Conservation (phyloP, 2,329 filamentous ascomycete genomes). For the Penicillium freii region DNA sequence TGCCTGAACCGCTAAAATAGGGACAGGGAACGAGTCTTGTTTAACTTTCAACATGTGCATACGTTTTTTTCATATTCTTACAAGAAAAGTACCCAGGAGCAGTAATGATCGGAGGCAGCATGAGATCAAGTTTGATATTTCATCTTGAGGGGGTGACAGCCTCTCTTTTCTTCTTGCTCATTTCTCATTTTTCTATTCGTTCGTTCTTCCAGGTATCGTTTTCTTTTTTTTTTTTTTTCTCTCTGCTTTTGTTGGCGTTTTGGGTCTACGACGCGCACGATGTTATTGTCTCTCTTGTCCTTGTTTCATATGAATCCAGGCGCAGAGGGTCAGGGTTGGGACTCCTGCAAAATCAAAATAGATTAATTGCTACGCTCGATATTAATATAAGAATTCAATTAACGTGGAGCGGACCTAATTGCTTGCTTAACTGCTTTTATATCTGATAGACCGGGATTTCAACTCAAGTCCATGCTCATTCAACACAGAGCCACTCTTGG, state of each 20-base stretch:
- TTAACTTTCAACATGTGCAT: constrained; percentile 23
- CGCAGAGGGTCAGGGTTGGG: constrained; percentile 20
- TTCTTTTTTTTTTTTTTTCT: constrained; percentile 6
- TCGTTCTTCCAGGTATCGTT: constrained; percentile 9
- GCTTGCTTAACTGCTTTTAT: neutral
- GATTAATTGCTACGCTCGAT: constrained; percentile 25
- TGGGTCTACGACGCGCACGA: constrained; percentile 33
- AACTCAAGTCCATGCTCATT: neutral
- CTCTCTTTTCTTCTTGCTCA: neutral
- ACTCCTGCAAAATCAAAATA: constrained; percentile 27
- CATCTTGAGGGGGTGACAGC: constrained; percentile 6
- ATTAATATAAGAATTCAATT: constrained; percentile 23
- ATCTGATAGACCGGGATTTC: neutral
- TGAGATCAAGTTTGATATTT: constrained; percentile 5
- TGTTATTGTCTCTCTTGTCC: constrained; percentile 23
- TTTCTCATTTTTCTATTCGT: constrained; percentile 14
- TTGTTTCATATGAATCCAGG: constrained; percentile 22
- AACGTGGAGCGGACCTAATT: neutral
- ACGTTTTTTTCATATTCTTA: constrained; percentile 17
- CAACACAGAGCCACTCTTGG: neutral
- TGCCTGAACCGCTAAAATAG: constrained; percentile 61
- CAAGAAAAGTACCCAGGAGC: constrained; percentile 12
- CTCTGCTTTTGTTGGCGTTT: constrained; percentile 32
- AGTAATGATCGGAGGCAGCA: constrained; percentile 17
- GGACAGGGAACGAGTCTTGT: constrained; percentile 76